phyloP scores from a whole-genome alignment of 805 yeast species.

The Lipomyces sp. region DNA sequence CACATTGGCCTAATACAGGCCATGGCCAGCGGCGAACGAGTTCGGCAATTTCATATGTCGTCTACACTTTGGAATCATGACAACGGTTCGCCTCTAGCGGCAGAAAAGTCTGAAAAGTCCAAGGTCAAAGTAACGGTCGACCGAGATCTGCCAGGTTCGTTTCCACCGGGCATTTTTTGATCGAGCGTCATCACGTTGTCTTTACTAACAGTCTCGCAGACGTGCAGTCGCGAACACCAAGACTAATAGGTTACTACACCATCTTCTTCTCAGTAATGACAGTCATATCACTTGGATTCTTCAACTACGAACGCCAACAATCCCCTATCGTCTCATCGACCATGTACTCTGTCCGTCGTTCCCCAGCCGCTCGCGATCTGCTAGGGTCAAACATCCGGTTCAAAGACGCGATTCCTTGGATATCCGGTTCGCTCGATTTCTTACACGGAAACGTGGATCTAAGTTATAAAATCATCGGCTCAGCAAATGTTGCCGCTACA shows the following conservation, averaged over 20 bases:
- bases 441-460: constrained; percentile 82
- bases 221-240: constrained; percentile 52
- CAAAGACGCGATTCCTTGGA: constrained; percentile 83
- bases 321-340: constrained; percentile 90
- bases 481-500: constrained; percentile 53
- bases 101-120: constrained; percentile 13
- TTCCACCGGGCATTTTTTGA: no score
- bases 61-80: constrained; percentile 33
- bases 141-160: constrained; percentile 76
- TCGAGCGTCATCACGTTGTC: not conserved
- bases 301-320: constrained; percentile 90
- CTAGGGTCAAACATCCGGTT: constrained; percentile 80
- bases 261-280: constrained; percentile 61
- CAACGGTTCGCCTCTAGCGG: constrained; percentile 42
- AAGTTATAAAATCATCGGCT: constrained; percentile 71
- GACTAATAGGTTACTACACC: constrained; percentile 59
- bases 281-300: constrained; percentile 64
- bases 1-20: not conserved
- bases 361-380: constrained; percentile 60
- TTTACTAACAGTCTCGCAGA: constrained; percentile 34
- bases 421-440: constrained; percentile 80
- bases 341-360: constrained; percentile 80
- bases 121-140: constrained; percentile 60
- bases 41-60: constrained; percentile 1
- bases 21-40: not conserved